Base-by-base conservation (phyloP, 352 stramenopile genomes). In the Sclerospora graminicola region DNA sequence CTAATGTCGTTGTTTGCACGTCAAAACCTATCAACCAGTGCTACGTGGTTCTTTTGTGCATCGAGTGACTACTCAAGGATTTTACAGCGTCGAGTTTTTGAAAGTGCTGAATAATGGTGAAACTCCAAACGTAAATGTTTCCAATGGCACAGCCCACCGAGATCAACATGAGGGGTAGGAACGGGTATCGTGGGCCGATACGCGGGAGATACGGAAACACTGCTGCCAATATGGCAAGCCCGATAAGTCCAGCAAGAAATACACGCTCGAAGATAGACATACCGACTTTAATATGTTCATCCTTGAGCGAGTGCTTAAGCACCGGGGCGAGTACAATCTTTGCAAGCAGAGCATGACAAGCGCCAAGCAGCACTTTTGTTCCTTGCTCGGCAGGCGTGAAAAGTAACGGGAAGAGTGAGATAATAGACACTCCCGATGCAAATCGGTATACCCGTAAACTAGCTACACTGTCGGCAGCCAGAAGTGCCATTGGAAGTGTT, bases 361-460 rank as follows among this genome's bases (percentile, higher is more conserved):
- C 32, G 2, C 73, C 77, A 8, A 94, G 60, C 2, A 94, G 50
- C n/a, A 85, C 48, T 36, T 89, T 88, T 0, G 82, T 87, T 32
- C 51, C 60, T 14, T 89, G 68, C 34, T 94, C 82, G 1, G 76
- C 76, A 0, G 76, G 65, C 1, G 80, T 94, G 44, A 94, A 94
- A 0, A 94, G 51, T 13, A 94, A 51, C 20, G 82, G 80, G 43
- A 94, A 91, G 11, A 95, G 65, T 32, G 79, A 89, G 31, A 94
- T 67, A 0, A 68, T 82, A 14, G 70, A 78, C 13, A 84, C 44
- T 14, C 81, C 55, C 1, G 77, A 82, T 13, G 74, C 66, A 41
- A 93, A 75, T 21, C 76, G 63, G 41, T 91, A 92, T 30, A 94
- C 52, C n/a, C 76, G 62, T 63, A 87, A 89, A 44, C 88, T 82